Percentiles rank a stretch among this genome's conserved stretches.
Evolutionary conservation across 2,329 filamentous ascomycete genomes (phyloP).

Genomic region (Colletotrichum sansevieriae): DNA sequence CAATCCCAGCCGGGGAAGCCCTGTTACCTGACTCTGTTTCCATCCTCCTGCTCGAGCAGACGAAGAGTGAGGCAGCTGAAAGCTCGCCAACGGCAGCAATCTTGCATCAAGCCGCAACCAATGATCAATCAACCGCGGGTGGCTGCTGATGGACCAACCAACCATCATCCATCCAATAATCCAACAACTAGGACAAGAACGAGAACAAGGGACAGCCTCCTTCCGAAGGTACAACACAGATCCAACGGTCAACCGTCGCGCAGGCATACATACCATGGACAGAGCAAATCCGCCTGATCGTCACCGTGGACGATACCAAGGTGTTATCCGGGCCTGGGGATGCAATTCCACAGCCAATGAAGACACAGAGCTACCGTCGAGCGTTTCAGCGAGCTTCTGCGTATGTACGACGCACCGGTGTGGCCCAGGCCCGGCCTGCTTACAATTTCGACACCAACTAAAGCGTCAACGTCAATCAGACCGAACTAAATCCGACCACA

Average conservation of each 20-base stretch:
- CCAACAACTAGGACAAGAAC: too few species aligned
- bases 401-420: not conserved
- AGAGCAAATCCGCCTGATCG: not conserved
- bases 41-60: not conserved
- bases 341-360: constrained; percentile 1
- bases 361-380: constrained; percentile 9
- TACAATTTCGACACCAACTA: not conserved
- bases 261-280: not conserved
- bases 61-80: not conserved
- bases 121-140: not conserved
- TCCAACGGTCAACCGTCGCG: not conserved
- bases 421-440: constrained; percentile 2
- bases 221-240: too few species aligned
- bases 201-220: too few species aligned
- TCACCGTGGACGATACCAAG: not conserved
- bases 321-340: too few species aligned
- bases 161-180: too few species aligned
- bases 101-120: not conserved
- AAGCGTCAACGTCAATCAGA: constrained; percentile 6
- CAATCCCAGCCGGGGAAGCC: constrained; percentile 15
- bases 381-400: constrained; percentile 22
- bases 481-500: constrained; percentile 25
- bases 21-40: not conserved
- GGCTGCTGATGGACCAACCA: too few species aligned
- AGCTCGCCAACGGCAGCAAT: not conserved